phyloP scores from a whole-genome alignment of 2,329 filamentous ascomycete genomes.

The Pseudogymnoascus sp. region DNA sequence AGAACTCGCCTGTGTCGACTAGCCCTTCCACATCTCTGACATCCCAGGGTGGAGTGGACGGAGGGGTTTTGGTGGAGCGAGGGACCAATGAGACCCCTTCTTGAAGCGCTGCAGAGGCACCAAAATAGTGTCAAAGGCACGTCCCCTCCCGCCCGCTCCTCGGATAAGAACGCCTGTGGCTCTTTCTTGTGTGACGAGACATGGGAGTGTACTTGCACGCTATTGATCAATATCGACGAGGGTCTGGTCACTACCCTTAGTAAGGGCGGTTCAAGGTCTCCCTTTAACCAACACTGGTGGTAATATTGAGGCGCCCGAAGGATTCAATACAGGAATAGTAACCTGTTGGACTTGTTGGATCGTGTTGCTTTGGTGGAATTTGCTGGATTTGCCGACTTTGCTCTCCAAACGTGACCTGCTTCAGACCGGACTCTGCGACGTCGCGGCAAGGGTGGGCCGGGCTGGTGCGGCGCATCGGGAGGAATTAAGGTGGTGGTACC shows the following conservation, averaged over 20 bases:
- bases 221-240: conserved; percentile 5
- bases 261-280: neutral
- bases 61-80: neutral
- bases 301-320: neutral
- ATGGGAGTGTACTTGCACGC: neutral
- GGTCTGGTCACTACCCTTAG: neutral
- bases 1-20: neutral
- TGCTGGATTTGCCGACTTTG: neutral
- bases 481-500: neutral
- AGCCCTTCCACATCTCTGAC: neutral
- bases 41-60: neutral
- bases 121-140: conserved; percentile 6
- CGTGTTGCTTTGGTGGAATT: neutral
- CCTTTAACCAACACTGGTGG: neutral
- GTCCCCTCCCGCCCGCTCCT: conserved; percentile 1
- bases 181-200: neutral
- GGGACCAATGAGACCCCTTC: neutral
- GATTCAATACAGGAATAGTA: neutral
- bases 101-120: neutral
- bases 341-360: neutral
- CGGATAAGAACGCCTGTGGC: neutral
- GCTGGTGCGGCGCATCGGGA: conserved; percentile 1
- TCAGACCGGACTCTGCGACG: conserved; percentile 2
- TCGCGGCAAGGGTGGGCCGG: conserved; percentile 3
- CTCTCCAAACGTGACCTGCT: neutral